Base-by-base conservation (phyloP, 257 asterid species). In the Nicotiana otophora region DNA sequence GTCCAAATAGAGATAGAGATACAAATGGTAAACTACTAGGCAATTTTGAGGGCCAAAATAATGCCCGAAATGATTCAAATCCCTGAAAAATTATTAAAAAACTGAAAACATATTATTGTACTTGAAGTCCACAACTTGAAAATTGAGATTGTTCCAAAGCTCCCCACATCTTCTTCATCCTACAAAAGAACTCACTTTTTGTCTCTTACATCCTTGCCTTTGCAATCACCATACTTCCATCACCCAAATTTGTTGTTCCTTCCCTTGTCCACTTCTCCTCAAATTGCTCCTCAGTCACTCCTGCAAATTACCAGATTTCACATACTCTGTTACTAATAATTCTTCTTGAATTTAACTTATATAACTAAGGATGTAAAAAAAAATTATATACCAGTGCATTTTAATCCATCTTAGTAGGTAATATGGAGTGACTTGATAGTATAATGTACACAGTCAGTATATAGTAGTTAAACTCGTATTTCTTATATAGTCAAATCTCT, bases 201-300 rank as follows among this genome's bases (percentile, higher is more conserved):
- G 30, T 9, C 8, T 28, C 84, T 85, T 87, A 95, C 98, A 95
- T 89, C 19, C 98, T 91, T 30, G 98, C 80, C 85, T 95, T 94
- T 8, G 99, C 99, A 83, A 92, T 89, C 83, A 94, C 92, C 80
- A 89, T 88, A 55, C 87, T 89, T 36, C 97, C 91, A 42, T 89
- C 93, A 10, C 92, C 86, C 64, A 91, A 82, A 19, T 87, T 81
- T 5, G 88, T 77, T 12, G 94, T 82, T 62, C 98, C 99, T 0
- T 85, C 69, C 90, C 99, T 90, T 10, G 97, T 94, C 99, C 99
- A 95, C 1, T 97, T 88, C 80, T 57, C 86, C 86, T 94, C 92
- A 83, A 95, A 95, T 87, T 94, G 99, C 88, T 92, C 99, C 89
- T 95, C 99, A 0, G 99, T 95, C 82, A 95, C 98, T 48, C 99